Evolutionary conservation across 1,139 yeast species (phyloP), one percentile per base, ranked within the genome.

Genomic region (Kodamaea plutei): DNA sequence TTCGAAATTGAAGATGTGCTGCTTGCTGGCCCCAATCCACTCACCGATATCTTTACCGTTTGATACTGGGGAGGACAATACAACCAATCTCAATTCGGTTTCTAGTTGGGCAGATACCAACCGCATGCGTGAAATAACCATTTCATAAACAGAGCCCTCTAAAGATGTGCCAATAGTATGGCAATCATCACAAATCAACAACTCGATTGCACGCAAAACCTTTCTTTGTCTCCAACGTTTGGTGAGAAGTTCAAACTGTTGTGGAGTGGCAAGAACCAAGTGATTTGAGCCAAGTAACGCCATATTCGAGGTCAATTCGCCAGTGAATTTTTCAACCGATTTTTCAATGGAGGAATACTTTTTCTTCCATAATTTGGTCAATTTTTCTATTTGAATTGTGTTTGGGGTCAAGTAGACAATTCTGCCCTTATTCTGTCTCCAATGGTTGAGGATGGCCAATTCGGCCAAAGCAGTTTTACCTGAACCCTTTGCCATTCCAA

Each of bases 221-320:
- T 75, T 79, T 37, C 88, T 63, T 41, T 77, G 82, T 44, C 79
- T 79, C 97, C 97, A 91, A 31, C 89, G 69, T 41, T 91, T 73
- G 0, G 94, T 75, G 1, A 88, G 48, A 3, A 61, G 44, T 39
- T 84, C 89, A 63, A 87, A 83, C 39, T 84, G 89, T 13, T 60
- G 67, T 0, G 96, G 95, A 0, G 96, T 87, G 3, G 85, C 76
- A 11, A 89, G 54, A n/a, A 85, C 56, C 34, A 89, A 54, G 48
- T 85, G 89, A 35, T 77, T 72, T 15, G 62, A 57, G 1, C 78
- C 76, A 8, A 87, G 47, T 3, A 74, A 43, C 31, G 64, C 62
- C 35, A 81, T 48, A 47, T 88, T 93, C 1, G 56, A 48, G 1
- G 70, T 43, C 7, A 73, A 39, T 28, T 84, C 91, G 6, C 85